Base-by-base conservation (phyloP, 179 eudicot species). In the Patellifolia procumbens region DNA sequence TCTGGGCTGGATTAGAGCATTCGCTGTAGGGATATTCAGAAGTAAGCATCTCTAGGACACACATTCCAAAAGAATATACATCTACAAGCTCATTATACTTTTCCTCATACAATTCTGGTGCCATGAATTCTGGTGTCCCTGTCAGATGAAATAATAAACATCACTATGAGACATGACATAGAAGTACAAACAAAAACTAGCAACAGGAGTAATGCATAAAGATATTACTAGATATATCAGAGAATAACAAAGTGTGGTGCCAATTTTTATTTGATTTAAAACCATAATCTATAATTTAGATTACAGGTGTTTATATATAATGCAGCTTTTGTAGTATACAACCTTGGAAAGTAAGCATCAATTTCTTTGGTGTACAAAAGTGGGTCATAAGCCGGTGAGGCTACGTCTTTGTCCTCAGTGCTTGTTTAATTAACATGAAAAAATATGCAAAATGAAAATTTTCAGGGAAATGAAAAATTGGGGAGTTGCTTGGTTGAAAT, bases 71-170 rank as follows among this genome's bases (percentile, higher is more conserved):
- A 8, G 96, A 91, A 86, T 90, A 90, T 28, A 90, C 82, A 69
- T 90, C 95, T 16, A 90, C 92, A 9, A 89, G 91, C 74, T 90
- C 89, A 65, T 90, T 71, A 64, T 90, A 90, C 11, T 90, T 83
- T 79, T 90, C 95, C 34, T 88, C 92, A 28, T 90, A 90, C 34
- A 90, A 49, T 75, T 90, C 94, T 24, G 91, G 94, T 78, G 94
- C 94, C 94, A 90, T 90, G 75, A 90, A 90, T 80, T 90, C 94
- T 12, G 94, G 94, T 39, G 94, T 90, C 53, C 94, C 93, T 90
- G 81, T 22, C 39, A 51, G 46, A 24, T 46, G 13, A 37, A 66
- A 37, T 12, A 29, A 74, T 34, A 74, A 17, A 52, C 76, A 60
- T 52, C 17, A 4, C 34, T 35, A 26, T 35, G 24, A 78, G 42